Percentiles rank a stretch among this genome's conserved stretches.
These are phyloP conservation scores for Hirschioporus abietinus DNA, from an alignment of 768 basidiomycete species.

Conservation along the genomic window DNA sequence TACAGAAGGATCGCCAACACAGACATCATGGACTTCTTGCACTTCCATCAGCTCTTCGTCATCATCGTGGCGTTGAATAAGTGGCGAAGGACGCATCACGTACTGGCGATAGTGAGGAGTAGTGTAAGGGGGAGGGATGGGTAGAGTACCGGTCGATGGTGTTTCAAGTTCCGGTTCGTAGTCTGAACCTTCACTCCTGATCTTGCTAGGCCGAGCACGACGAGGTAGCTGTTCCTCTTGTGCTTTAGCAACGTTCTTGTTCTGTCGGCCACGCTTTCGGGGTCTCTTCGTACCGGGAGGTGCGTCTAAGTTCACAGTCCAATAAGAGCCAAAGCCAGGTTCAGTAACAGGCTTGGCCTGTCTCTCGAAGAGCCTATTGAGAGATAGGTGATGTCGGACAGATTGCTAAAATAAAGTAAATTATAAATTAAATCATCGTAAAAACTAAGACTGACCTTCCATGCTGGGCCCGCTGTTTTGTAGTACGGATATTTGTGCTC, in stretches of 20 bases:
- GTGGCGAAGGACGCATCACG: neutral
- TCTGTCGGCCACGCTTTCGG: conserved; percentile 67
- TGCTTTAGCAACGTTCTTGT: conserved; percentile 33
- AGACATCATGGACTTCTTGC: neutral
- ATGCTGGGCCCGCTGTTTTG: conserved; percentile 72
- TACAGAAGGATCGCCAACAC: neutral
- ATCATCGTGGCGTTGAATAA: neutral
- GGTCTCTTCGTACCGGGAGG: conserved; percentile 84
- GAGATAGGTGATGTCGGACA: conserved; percentile 76
- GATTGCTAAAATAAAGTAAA: conserved; percentile 58
- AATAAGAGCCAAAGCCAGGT: conserved; percentile 84
- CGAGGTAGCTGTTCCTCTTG: conserved; percentile 8
- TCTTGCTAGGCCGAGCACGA: neutral
- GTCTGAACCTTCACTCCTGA: neutral
- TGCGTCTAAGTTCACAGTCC: conserved; percentile 85
- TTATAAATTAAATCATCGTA: neutral
- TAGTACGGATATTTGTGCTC: conserved; percentile 82
- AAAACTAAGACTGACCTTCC: conserved; percentile 54
- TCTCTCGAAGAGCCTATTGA: conserved; percentile 78
- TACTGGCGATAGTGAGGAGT: neutral
- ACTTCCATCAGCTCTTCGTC: neutral
- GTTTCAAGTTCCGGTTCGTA: neutral
- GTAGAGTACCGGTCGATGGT: neutral
- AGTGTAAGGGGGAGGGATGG: neutral
- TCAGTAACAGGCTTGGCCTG: conserved; percentile 79